phyloP scores from a whole-genome alignment of 345 rosid genomes.

The Iberis pinnata region DNA sequence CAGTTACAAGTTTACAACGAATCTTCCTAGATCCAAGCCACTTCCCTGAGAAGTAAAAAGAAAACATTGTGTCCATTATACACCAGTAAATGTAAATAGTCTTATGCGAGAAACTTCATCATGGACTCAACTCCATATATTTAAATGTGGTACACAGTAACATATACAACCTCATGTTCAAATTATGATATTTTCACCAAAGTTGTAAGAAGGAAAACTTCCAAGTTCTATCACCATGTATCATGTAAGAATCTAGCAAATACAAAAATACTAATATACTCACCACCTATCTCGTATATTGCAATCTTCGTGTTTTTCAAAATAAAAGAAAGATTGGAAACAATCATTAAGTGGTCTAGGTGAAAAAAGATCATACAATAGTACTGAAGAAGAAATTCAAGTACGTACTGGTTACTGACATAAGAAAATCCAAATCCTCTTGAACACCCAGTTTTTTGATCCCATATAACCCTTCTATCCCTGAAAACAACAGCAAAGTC shows the following conservation, averaged over 20 bases:
- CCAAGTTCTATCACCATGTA: neutral
- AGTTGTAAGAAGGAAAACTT: conserved; percentile 2
- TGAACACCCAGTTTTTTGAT: conserved; percentile 34
- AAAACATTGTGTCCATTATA: no score
- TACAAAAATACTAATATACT: conserved; percentile 1
- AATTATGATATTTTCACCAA: neutral
- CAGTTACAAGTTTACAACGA: no score
- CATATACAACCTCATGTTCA: neutral
- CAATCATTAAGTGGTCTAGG: conserved; percentile 5
- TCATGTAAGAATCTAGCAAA: neutral
- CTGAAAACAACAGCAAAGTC: conserved; percentile 28
- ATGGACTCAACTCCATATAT: no score
- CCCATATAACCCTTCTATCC: conserved; percentile 63
- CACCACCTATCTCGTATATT: conserved; percentile 73
- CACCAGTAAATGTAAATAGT: no score
- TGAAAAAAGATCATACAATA: neutral
- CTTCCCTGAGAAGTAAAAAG: no score
- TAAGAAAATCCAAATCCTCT: conserved; percentile 81
- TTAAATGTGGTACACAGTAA: neutral
- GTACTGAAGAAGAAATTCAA: neutral
- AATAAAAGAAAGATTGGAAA: no score
- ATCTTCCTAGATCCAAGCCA: no score
- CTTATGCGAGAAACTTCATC: neutral
- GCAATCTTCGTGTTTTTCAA: conserved; percentile 83
- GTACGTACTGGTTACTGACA: conserved; percentile 66